Evolutionary conservation across 2,329 filamentous ascomycete genomes (phyloP).

Genomic region (Plenodomus tracheiphilus): DNA sequence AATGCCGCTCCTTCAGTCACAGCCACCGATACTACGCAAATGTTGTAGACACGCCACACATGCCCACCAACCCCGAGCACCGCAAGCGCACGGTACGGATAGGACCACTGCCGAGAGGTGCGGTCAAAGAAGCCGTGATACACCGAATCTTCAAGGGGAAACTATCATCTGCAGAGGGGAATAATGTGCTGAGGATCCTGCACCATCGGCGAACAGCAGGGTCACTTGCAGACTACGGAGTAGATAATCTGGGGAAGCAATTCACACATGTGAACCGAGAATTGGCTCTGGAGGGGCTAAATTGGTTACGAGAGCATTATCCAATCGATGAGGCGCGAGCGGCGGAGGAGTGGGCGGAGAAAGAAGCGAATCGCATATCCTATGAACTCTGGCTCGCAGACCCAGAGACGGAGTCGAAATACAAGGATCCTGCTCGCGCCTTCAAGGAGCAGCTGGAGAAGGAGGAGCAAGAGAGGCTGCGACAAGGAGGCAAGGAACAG

Average conservation of each 20-base stretch:
- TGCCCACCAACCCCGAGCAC: slow-evolving; percentile 21
- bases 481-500: slow-evolving; percentile 24
- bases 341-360: slow-evolving; percentile 45
- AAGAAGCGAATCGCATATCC: slow-evolving; percentile 44
- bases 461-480: slow-evolving; percentile 28
- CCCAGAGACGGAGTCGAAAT: slow-evolving; percentile 43
- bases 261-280: slow-evolving; percentile 32
- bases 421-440: slow-evolving; percentile 42
- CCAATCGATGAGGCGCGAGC: slow-evolving; percentile 48
- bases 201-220: slow-evolving; percentile 46
- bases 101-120: slow-evolving; percentile 34
- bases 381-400: slow-evolving; percentile 44
- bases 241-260: slow-evolving; percentile 37
- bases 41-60: slow-evolving; percentile 29
- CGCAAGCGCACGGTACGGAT: slow-evolving; percentile 38
- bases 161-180: slow-evolving; percentile 35
- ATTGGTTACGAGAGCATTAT: slow-evolving; percentile 40
- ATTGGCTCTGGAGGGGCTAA: slow-evolving; percentile 35
- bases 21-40: slow-evolving; percentile 27
- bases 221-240: slow-evolving; percentile 45
- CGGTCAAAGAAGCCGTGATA: slow-evolving; percentile 29
- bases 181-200: slow-evolving; percentile 43
- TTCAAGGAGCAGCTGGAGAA: slow-evolving; percentile 41
- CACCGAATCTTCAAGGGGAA: slow-evolving; percentile 36
- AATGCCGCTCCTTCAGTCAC: slow-evolving; percentile 30